Evolutionary conservation across 495 filamentous ascomycete species (phyloP).

Genomic region (Penicillium pulvis): DNA sequence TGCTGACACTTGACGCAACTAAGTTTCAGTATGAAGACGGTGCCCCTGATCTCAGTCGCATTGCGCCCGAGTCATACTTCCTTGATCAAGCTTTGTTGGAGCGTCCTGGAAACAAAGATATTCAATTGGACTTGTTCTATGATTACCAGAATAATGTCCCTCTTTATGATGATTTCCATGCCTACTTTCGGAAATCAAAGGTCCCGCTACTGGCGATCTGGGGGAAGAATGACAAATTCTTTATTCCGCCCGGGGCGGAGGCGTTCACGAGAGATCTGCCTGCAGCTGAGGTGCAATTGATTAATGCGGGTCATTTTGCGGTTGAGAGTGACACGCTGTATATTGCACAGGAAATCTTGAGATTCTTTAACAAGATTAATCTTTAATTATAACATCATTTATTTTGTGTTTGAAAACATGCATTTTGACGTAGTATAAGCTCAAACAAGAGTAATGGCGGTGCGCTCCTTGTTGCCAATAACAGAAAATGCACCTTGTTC

Average conservation of each 20-base stretch:
- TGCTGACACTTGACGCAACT: slow-evolving; percentile 51
- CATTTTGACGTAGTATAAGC: no score
- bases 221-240: slow-evolving; percentile 63
- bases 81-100: slow-evolving; percentile 55
- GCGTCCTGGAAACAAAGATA: slow-evolving; percentile 52
- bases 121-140: slow-evolving; percentile 60
- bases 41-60: slow-evolving; percentile 29
- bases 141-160: slow-evolving; percentile 59
- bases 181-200: slow-evolving; percentile 54
- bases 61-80: slow-evolving; percentile 53
- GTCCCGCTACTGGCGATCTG: slow-evolving; percentile 62
- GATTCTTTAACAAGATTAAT: slow-evolving; percentile 42
- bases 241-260: slow-evolving; percentile 58
- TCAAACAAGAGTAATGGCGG: no score
- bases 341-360: slow-evolving; percentile 50
- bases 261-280: slow-evolving; percentile 59
- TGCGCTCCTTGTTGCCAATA: no score
- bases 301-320: slow-evolving; percentile 67
- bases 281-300: slow-evolving; percentile 49
- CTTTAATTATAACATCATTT: background rate
- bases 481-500: no score
- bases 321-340: slow-evolving; percentile 54
- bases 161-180: slow-evolving; percentile 62
- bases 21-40: slow-evolving; percentile 59
- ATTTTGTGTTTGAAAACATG: background rate